Evolutionary conservation across 1,284 basidiomycete species (phyloP), one percentile per base, ranked within the genome.

Genomic region (Vanrija sp.): DNA sequence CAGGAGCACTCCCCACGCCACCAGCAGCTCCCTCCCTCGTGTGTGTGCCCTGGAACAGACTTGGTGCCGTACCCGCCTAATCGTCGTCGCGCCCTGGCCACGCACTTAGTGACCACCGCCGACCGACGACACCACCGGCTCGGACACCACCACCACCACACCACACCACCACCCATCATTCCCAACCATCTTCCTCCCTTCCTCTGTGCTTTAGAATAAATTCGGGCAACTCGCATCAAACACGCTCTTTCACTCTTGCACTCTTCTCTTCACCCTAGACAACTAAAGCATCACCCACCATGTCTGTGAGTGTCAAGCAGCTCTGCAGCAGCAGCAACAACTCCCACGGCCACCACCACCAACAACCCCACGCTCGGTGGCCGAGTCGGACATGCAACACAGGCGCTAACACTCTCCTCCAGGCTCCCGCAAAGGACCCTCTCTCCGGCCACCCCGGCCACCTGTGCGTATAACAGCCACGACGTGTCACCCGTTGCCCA

Each of bases 401-500:
- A 5, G 34, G 34, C 34, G 34, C 34, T 34, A 34, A 38, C 49
- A 38, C 19, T 15, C 29, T 28, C 28, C 12, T 38, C 12, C 48
- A 46, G 34, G 52, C 53, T 9, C 18, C 39, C 16, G 21, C 57
- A 28, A 65, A 63, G 64, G 74, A 80, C 66, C 87, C 88, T 3
- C 80, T 80, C 6, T 85, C 89, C 9, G 91, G 91, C 16, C 82
- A 87, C 50, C 79, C 91, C 40, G 92, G 92, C 23, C 91, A 95
- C 77, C 83, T 96, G 64, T 78, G 57, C 42, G 72, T 72, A 34
- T 12, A 34, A 12, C 34, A 12, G 9, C 34, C 7, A 34, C 34
- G 34, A 1, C 14, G 34, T 15, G 34, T 34, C 4, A 12, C 34
- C 34, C 34, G 34, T 14, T 34, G 34, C 34, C 34, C 34, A 34